phyloP scores from a whole-genome alignment of 257 asterid species.

The Solanum lignicaule region DNA sequence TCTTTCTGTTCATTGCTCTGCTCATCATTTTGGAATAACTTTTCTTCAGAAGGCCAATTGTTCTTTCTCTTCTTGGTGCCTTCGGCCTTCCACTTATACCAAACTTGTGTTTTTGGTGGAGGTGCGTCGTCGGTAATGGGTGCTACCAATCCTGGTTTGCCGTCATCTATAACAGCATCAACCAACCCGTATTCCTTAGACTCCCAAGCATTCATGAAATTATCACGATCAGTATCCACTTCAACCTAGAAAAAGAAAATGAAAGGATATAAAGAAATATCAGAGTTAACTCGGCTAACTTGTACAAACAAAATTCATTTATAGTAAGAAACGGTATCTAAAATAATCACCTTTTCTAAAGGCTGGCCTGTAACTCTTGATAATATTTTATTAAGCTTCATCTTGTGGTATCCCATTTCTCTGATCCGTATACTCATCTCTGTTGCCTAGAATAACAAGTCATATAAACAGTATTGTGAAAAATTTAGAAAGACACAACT shows the following conservation, averaged over 20 bases:
- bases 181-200: constrained; percentile 85
- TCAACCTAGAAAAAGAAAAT: constrained; percentile 37
- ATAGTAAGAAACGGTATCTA: background rate
- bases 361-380: constrained; percentile 82
- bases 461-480: background rate
- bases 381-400: constrained; percentile 76
- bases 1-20: constrained; percentile 35
- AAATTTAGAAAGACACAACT: background rate
- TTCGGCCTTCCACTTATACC: constrained; percentile 60
- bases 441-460: constrained; percentile 41
- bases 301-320: background rate
- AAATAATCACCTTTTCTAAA: constrained; percentile 54
- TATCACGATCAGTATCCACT: constrained; percentile 68
- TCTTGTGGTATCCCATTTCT: constrained; percentile 72
- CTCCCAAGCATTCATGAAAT: constrained; percentile 93
- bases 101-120: constrained; percentile 71
- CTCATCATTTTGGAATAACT: constrained; percentile 26
- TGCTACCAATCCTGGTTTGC: constrained; percentile 89
- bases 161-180: constrained; percentile 86
- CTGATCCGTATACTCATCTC: constrained; percentile 80
- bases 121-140: constrained; percentile 52
- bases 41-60: constrained; percentile 71
- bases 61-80: constrained; percentile 49
- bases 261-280: background rate
- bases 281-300: background rate